phyloP scores from a whole-genome alignment of 805 yeast genomes.

The Wickerhamiella alocasiicola region DNA sequence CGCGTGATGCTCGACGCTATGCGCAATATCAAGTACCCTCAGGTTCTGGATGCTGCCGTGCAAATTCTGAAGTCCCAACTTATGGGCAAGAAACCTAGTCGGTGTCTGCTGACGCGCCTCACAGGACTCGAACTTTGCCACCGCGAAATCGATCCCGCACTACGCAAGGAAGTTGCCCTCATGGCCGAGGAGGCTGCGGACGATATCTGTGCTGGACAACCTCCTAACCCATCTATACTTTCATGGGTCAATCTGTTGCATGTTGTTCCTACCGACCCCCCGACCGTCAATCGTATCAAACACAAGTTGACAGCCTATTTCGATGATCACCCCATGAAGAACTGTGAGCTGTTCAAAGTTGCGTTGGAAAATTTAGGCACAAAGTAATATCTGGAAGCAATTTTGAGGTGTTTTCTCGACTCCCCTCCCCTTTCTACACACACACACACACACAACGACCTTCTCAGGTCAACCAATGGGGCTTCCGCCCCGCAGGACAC shows the following conservation, averaged over 20 bases:
- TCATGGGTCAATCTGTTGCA: constrained; percentile 46
- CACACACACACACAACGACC: too few species aligned
- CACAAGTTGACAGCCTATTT: constrained; percentile 23
- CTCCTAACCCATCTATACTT: constrained; percentile 26
- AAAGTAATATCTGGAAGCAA: neutral
- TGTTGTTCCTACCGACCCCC: constrained; percentile 28
- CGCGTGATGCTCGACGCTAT: constrained; percentile 53
- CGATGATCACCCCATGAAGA: constrained; percentile 12
- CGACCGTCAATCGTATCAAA: constrained; percentile 25
- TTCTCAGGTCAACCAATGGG: too few species aligned
- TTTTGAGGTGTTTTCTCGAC: neutral
- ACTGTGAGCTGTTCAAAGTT: neutral
- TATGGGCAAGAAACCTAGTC: constrained; percentile 11
- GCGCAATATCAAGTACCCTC: constrained; percentile 50
- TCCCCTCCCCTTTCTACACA: too few species aligned
- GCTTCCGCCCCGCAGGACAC: neutral
- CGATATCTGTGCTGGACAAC: neutral
- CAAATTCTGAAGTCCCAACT: constrained; percentile 56
- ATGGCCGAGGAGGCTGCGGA: constrained; percentile 15
- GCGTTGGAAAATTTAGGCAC: neutral
- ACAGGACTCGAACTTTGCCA: neutral
- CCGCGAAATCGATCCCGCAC: constrained; percentile 11
- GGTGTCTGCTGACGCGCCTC: neutral
- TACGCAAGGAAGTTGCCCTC: constrained; percentile 14
- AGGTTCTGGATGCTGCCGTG: constrained; percentile 46